A percentile compares a stretch with the other conserved stretches of the same genome.
phyloP scores from a whole-genome alignment of 768 basidiomycete genomes.

The Mrakia frigida region DNA sequence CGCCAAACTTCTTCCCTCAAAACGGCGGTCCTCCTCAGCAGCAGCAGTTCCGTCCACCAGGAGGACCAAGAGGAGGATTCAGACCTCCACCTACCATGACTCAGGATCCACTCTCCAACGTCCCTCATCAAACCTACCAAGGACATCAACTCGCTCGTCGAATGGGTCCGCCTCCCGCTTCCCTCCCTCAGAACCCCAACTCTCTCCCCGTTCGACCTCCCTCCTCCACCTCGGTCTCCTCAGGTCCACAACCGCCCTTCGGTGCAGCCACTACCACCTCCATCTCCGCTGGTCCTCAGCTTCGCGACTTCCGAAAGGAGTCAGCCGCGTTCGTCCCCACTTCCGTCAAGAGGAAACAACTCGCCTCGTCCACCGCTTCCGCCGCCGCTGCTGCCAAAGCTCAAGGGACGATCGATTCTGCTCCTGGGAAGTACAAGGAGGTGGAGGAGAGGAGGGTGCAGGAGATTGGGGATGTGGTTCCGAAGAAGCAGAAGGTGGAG shows the following conservation, averaged over 20 bases:
- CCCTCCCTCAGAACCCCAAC: conserved; percentile 36
- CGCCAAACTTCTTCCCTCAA: conserved; percentile 11
- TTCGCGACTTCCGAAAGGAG: conserved; percentile 93
- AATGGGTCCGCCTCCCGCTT: conserved; percentile 25
- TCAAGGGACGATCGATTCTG: not conserved
- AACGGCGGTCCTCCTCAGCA: not conserved
- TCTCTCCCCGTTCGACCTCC: conserved; percentile 16
- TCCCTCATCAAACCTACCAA: conserved; percentile 74
- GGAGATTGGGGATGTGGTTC: not conserved
- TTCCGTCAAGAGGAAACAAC: conserved; percentile 64
- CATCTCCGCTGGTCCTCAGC: conserved; percentile 74
- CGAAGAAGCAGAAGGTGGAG: conserved; percentile 12
- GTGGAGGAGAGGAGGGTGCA: not conserved
- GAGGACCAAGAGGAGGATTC: not conserved
- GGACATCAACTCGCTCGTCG: conserved; percentile 47
- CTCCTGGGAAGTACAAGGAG: not conserved
- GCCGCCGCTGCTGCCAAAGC: not conserved
- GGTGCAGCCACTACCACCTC: conserved; percentile 59
- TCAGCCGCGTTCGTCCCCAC: conserved; percentile 85
- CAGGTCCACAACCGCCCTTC: conserved; percentile 43
- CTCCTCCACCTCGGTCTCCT: conserved; percentile 21
- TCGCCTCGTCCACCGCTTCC: not conserved
- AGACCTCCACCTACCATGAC: conserved; percentile 24
- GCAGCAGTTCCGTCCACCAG: not conserved
- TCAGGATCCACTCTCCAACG: conserved; percentile 70